Conservation (phyloP, 2,329 filamentous ascomycete genomes). For the Xylaria sp. region DNA sequence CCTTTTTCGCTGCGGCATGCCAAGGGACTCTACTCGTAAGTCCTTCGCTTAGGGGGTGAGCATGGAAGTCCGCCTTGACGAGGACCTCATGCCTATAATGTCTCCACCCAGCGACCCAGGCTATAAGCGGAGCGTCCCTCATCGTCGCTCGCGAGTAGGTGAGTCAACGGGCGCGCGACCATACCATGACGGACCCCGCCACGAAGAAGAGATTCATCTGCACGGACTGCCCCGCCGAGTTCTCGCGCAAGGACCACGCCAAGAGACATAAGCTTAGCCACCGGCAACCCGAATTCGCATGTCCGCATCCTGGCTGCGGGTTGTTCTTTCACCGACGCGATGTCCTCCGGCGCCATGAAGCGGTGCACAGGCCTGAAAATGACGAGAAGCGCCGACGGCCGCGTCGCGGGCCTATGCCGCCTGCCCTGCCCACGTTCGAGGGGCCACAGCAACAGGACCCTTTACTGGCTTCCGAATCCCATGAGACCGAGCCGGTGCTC, state of each 20-base stretch:
- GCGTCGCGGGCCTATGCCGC: constrained; percentile 28
- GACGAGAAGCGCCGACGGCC: constrained; percentile 30
- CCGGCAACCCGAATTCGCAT: constrained; percentile 19
- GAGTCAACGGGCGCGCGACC: background rate
- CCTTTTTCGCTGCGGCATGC: constrained; percentile 19
- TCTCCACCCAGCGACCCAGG: background rate
- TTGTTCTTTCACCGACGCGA: constrained; percentile 33
- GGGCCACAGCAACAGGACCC: background rate
- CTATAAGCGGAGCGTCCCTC: background rate
- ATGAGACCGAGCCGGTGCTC: background rate
- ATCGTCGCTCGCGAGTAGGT: constrained; percentile 4
- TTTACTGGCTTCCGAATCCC: background rate
- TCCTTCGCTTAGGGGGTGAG: background rate
- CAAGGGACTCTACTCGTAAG: constrained; percentile 1
- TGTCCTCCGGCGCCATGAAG: constrained; percentile 24
- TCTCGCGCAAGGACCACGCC: constrained; percentile 33
- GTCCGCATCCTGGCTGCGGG: constrained; percentile 22
- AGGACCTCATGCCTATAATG: constrained; percentile 5
- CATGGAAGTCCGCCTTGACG: background rate
- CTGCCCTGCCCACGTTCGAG: constrained; percentile 9
- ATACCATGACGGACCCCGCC: constrained; percentile 12
- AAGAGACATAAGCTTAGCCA: constrained; percentile 34
- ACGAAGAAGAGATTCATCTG: constrained; percentile 21
- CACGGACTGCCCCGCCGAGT: constrained; percentile 30
- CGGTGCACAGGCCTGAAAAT: constrained; percentile 29